Base-by-base conservation (phyloP, 495 filamentous ascomycete genomes). In the Aspergillus panamensis region DNA sequence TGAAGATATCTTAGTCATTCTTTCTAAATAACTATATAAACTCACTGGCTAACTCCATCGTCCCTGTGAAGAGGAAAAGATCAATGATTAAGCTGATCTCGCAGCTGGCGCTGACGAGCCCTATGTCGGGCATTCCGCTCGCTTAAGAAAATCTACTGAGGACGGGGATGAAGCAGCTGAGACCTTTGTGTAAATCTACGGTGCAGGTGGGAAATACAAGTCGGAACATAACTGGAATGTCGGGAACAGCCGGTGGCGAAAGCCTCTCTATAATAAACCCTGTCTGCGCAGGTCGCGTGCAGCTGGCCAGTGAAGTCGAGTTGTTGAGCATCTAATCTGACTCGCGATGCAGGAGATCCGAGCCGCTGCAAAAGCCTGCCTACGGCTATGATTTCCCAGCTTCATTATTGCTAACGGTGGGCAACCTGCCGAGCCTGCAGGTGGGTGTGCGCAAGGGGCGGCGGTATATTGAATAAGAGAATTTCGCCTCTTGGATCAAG, bases 401-500 rank as follows among this genome's bases (percentile, higher is more conserved):
- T 21, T 20, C 2, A 61, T 59, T 55, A 59, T 64, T 20, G 31
- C 43, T 1, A 55, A 77, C 79, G 51, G 69, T 71, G 48, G 72
- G 74, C 20, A 66, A 69, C 35, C 73, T 69, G 42, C 79, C 78
- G 0, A 80, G 77, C 62, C 80, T 80, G 79, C 62, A 68, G 39
- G 69, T 73, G 48, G 78, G 79, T 69, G 53, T 73, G 2, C 55
- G 67, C 20, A 80, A 80, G 77, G 78, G 75, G 8, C 78, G 75
- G 8, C 78, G 76, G 57, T 82, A 69, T 58, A 77, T 76, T 48
- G 81, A 84, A 58, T 73, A 73, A 44, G 80, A 83, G 57, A 80
- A 77, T 58, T 75, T 82, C 21, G 68, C 25, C 5, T 5, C 25
- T 5, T 25, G 25, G 2, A 25, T 25, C 25, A 25, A 25, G 5